A percentile compares a stretch with the other conserved stretches of the same genome.
Evolutionary conservation across 768 basidiomycete genomes (phyloP).

Genomic region (Psilocybe subaeruginosa): DNA sequence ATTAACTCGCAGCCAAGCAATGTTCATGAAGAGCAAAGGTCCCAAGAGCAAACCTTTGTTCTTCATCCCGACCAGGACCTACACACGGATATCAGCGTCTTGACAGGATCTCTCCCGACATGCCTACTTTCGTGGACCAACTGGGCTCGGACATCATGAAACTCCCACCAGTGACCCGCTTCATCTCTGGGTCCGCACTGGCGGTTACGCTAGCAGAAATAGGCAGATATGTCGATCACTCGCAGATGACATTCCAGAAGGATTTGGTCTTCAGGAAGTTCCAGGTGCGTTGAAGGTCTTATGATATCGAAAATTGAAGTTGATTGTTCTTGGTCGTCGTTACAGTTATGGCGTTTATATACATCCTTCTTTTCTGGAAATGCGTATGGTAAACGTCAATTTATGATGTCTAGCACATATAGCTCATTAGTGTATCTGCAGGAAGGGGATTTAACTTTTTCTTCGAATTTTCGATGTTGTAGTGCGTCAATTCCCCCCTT

Average conservation of each 20-base stretch:
- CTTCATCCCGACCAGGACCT: too few species aligned
- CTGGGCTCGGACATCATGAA: not conserved
- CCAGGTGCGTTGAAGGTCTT: not conserved
- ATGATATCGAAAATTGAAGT: too few species aligned
- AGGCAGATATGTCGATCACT: not conserved
- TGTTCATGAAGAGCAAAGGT: too few species aligned
- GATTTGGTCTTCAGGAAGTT: not conserved
- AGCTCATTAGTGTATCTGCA: too few species aligned
- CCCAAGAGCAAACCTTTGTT: too few species aligned
- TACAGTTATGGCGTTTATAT: not conserved
- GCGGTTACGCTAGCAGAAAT: not conserved
- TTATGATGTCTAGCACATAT: not conserved
- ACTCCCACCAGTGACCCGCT: not conserved
- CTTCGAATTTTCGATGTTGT: not conserved
- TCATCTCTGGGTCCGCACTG: not conserved
- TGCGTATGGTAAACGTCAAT: not conserved
- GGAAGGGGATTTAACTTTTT: not conserved
- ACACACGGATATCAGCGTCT: too few species aligned
- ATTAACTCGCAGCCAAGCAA: too few species aligned
- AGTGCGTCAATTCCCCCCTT: not conserved
- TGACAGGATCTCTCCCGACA: not conserved
- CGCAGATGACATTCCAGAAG: not conserved
- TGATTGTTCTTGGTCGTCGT: too few species aligned
- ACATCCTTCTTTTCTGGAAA: not conserved
- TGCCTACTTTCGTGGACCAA: not conserved